phyloP scores from a whole-genome alignment of 768 basidiomycete species.

The Lanmaoa rubissima region DNA sequence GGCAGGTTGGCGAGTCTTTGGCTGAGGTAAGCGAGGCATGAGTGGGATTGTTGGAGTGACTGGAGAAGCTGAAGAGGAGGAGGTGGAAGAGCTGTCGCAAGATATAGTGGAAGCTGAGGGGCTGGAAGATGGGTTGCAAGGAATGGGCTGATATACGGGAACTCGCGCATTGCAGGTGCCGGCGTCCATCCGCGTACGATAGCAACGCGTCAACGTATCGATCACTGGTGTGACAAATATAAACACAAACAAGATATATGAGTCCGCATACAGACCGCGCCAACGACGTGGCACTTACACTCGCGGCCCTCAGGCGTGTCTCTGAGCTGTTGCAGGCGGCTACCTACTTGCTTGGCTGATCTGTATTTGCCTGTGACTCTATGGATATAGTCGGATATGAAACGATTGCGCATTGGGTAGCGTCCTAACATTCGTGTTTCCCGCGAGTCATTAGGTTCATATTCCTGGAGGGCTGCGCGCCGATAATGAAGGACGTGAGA shows the following conservation, averaged over 20 bases:
- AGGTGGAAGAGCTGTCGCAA: constrained; percentile 20
- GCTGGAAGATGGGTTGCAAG: constrained; percentile 15
- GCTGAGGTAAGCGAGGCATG: constrained; percentile 24
- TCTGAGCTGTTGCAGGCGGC: constrained; percentile 73
- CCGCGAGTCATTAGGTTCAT: constrained; percentile 68
- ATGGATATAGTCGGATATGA: constrained; percentile 77
- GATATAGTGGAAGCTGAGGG: constrained; percentile 28
- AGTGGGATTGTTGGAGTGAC: constrained; percentile 8
- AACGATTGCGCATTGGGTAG: constrained; percentile 77
- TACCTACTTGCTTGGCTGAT: constrained; percentile 78
- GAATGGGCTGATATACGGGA: constrained; percentile 14
- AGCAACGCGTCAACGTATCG: constrained; percentile 35
- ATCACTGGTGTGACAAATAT: constrained; percentile 35
- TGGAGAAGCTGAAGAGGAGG: constrained; percentile 22
- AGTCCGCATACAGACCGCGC: constrained; percentile 29
- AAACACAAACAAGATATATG: constrained; percentile 29
- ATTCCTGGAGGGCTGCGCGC: constrained; percentile 61
- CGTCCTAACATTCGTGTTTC: constrained; percentile 72
- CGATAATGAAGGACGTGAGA: constrained; percentile 22
- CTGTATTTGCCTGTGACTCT: constrained; percentile 65
- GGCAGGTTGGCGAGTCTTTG: constrained; percentile 20
- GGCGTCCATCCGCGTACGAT: constrained; percentile 27
- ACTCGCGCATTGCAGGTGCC: constrained; percentile 20
- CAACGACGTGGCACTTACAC: constrained; percentile 44
- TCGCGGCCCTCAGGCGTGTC: constrained; percentile 72